Evolutionary conservation across 1,139 yeast genomes (phyloP), one percentile per base, ranked within the genome.

Genomic region (Candida labiduridarum): DNA sequence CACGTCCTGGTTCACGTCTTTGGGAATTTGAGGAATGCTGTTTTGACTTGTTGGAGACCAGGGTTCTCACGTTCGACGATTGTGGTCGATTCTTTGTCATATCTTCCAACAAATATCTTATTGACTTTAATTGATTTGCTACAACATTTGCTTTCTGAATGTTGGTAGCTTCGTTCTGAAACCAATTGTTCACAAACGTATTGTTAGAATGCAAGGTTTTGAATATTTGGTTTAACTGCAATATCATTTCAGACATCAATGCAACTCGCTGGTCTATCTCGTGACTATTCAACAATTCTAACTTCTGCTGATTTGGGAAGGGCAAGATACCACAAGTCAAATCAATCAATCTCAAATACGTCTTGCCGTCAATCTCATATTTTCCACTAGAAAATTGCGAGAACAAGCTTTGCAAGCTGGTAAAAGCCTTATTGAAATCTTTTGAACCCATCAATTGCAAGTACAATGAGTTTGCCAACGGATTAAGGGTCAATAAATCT

Each of bases 291-390:
- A 86, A 68, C 52, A 79, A 69, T 7, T 60, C 63, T 30, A 76
- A 61, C 58, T 81, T 82, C 49, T 78, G 79, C 18, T 70, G 66
- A 41, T 69, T 69, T 2, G 86, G 78, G 49, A 83, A 81, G 4
- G 91, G 91, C 33, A 85, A 69, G 8, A 85, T 71, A 0, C 87
- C 85, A 47, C 80, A 69, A 2, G 84, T 71, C 49, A 83, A 67
- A 60, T 86, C 91, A 52, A 82, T 56, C 33, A 82, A 61, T 49
- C 78, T 67, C 48, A 78, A 61, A 44, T 74, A 67, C 3, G 69
- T 62, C 35, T 61, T 60, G 39, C 60, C 57, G 42, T 71, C 76
- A 41, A 67, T 60, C 30, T 56, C 60, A 14, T 57, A 57, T 33
- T 62, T 54, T 11, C 65, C 64, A 40, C 63, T 63, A 2, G 68